Conservation (phyloP, 805 yeast species). For the Starmerella asiatica region DNA sequence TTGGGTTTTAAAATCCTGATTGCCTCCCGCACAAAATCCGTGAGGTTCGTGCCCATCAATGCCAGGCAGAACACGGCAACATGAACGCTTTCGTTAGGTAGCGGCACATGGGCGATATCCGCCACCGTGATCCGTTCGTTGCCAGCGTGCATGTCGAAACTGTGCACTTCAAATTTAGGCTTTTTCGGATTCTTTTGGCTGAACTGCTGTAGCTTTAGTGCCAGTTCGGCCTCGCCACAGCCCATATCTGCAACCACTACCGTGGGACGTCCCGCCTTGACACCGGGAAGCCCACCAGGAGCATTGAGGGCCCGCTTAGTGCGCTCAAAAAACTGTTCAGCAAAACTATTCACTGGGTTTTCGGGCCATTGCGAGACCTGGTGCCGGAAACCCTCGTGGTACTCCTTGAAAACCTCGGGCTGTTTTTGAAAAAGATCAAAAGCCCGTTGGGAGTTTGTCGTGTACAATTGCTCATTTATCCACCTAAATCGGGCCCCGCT, state of each 20-base stretch:
- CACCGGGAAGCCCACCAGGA: conserved; percentile 83
- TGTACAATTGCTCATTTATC: conserved; percentile 96
- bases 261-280: conserved; percentile 24
- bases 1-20: conserved; percentile 72
- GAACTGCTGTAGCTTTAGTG: conserved; percentile 30
- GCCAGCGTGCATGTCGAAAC: conserved; percentile 83
- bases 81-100: conserved; percentile 63
- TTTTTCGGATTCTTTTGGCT: not conserved
- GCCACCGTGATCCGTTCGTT: conserved; percentile 92
- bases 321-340: conserved; percentile 44
- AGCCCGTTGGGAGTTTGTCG: conserved; percentile 68
- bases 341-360: conserved; percentile 90
- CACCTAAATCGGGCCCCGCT: conserved; percentile 94
- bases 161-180: conserved; percentile 48
- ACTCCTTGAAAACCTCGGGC: conserved; percentile 83
- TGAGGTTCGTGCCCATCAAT: conserved; percentile 91
- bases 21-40: conserved; percentile 86
- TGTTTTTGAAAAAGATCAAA: conserved; percentile 57
- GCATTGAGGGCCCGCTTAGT: conserved; percentile 61
- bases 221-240: conserved; percentile 92
- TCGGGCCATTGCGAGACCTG: conserved; percentile 98
- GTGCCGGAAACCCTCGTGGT: conserved; percentile 86
- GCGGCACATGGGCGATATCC: conserved; percentile 81
- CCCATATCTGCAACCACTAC: conserved; percentile 96
- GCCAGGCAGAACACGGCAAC: conserved; percentile 90